A percentile compares a stretch with the other conserved stretches of the same genome.
These are phyloP conservation scores for Plenodomus biglobosus DNA, from an alignment of 2,329 filamentous ascomycete genomes.

Conservation along the genomic window DNA sequence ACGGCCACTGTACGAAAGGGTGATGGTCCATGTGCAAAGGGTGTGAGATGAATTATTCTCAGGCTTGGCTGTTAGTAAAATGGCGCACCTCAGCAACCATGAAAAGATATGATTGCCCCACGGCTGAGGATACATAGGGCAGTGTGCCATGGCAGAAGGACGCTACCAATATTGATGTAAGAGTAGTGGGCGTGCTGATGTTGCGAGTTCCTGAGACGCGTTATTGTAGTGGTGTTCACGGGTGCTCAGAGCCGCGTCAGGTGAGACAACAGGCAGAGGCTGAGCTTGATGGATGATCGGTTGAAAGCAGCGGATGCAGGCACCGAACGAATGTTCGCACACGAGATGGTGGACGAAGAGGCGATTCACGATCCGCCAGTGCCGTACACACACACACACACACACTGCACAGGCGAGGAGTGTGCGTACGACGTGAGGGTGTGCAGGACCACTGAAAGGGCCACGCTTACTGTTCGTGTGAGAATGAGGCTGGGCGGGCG, in stretches of 20 bases:
- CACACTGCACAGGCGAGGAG: slow-evolving; percentile 16
- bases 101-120: background rate
- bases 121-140: background rate
- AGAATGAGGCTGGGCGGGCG: slow-evolving; percentile 31
- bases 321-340: slow-evolving; percentile 33
- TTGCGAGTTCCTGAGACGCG: background rate
- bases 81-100: background rate
- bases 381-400: slow-evolving; percentile 13
- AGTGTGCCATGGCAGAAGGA: background rate
- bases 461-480: slow-evolving; percentile 13
- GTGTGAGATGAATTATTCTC: background rate
- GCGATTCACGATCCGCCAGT: slow-evolving; percentile 28
- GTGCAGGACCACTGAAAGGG: slow-evolving; percentile 16
- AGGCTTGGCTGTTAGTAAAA: background rate
- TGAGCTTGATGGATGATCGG: slow-evolving; percentile 5
- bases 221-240: slow-evolving; percentile 20
- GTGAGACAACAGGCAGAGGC: slow-evolving; percentile 21
- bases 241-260: slow-evolving; percentile 23
- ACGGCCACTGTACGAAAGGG: background rate
- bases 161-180: background rate
- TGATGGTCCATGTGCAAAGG: background rate
- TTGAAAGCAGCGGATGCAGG: slow-evolving; percentile 11
- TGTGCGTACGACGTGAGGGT: slow-evolving; percentile 21
- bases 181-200: background rate
- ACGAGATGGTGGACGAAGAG: slow-evolving; percentile 12